Conservation (phyloP, 176 grass and related monocot genomes). For the Melocanna baccifera region DNA sequence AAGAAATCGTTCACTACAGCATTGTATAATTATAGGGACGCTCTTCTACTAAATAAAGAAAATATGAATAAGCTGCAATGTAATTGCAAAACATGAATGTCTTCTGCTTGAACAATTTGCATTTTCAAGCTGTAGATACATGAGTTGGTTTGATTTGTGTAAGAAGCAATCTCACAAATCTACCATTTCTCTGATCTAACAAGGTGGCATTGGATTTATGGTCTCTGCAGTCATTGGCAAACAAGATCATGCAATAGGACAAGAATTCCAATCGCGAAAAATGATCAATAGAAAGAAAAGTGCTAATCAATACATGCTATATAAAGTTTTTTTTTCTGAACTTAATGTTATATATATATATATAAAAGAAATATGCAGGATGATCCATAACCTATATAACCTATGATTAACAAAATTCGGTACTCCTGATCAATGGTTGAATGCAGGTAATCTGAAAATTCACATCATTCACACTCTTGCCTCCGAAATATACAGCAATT, state of each 20-base stretch:
- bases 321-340: not conserved
- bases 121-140: not conserved
- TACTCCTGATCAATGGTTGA: not conserved
- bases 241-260: not conserved
- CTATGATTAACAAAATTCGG: not conserved
- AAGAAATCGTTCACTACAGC: not conserved
- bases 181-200: not conserved
- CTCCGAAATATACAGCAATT: not conserved
- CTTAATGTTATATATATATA: no score
- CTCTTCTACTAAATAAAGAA: not conserved
- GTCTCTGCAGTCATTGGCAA: not conserved
- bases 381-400: not conserved
- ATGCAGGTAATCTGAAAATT: not conserved
- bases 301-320: not conserved
- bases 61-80: not conserved
- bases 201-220: not conserved
- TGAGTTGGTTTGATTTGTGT: not conserved
- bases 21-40: not conserved
- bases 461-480: not conserved
- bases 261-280: not conserved
- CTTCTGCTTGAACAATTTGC: constrained; percentile 10
- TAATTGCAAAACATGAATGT: not conserved
- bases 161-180: not conserved
- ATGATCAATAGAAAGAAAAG: not conserved
- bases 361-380: not conserved